phyloP scores from a whole-genome alignment of 129 eudicot genomes.

The Oenanthe sinensis region DNA sequence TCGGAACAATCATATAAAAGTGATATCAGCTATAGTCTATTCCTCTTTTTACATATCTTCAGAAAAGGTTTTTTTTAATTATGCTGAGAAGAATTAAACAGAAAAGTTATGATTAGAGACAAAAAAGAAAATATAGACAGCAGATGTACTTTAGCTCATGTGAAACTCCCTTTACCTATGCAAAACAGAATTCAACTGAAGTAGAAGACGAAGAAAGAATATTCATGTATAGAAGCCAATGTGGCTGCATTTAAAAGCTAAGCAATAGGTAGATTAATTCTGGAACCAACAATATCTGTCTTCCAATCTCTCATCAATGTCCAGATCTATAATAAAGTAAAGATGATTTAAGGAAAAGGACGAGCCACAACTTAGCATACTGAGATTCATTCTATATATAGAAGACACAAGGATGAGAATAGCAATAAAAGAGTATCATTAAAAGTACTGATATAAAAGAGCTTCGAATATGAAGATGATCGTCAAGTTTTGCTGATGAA shows the following conservation, averaged over 20 bases:
- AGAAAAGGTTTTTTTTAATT: background rate
- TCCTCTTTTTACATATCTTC: background rate
- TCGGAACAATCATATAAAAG: background rate
- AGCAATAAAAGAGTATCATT: background rate
- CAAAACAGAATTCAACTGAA: background rate
- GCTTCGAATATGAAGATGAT: background rate
- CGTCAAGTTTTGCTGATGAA: background rate
- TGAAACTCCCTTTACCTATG: background rate
- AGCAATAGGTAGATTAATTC: background rate
- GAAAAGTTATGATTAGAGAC: background rate
- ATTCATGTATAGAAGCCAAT: background rate
- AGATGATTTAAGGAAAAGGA: constrained; percentile 17
- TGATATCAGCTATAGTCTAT: background rate
- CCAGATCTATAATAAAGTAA: background rate
- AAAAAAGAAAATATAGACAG: background rate
- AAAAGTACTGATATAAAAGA: background rate
- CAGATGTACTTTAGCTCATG: background rate
- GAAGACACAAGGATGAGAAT: background rate
- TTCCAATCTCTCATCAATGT: background rate
- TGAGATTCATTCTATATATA: background rate
- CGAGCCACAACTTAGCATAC: constrained; percentile 7
- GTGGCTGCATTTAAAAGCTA: background rate
- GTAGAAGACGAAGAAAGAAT: background rate
- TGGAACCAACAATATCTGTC: background rate
- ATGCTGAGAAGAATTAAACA: background rate